Evolutionary conservation across 2,329 filamentous ascomycete genomes (phyloP).

Genomic region (Xylaria sp.): DNA sequence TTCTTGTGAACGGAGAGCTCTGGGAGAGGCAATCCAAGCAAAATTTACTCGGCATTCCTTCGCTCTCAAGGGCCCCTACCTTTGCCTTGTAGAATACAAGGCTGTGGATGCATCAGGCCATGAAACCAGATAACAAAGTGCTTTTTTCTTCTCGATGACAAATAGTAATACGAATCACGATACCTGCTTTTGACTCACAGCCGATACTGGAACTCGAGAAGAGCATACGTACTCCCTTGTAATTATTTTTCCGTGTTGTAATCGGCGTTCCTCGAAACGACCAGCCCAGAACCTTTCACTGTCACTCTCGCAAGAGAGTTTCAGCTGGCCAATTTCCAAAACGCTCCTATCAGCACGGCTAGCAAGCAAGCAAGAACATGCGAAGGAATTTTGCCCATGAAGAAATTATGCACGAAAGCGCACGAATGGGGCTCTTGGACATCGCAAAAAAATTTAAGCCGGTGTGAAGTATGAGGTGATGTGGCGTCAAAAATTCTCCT

Average conservation of each 20-base stretch:
- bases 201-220: neutral
- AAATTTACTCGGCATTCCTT: neutral
- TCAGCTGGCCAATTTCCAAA: conserved; percentile 3
- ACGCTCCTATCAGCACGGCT: neutral
- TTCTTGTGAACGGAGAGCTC: neutral
- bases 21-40: neutral
- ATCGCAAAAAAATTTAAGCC: neutral
- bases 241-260: neutral
- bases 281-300: neutral
- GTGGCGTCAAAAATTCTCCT: conserved; percentile 2
- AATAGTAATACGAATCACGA: neutral
- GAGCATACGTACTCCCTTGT: neutral
- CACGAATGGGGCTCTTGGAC: neutral
- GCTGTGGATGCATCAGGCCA: neutral
- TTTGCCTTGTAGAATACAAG: neutral
- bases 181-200: neutral
- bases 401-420: conserved; percentile 1
- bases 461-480: neutral
- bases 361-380: no score
- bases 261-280: neutral
- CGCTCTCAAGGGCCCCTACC: neutral
- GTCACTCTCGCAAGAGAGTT: neutral
- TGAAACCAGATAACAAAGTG: neutral
- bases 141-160: neutral
- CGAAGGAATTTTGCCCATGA: neutral